phyloP scores from a whole-genome alignment of 495 filamentous ascomycete genomes.

The Podospora sp. region DNA sequence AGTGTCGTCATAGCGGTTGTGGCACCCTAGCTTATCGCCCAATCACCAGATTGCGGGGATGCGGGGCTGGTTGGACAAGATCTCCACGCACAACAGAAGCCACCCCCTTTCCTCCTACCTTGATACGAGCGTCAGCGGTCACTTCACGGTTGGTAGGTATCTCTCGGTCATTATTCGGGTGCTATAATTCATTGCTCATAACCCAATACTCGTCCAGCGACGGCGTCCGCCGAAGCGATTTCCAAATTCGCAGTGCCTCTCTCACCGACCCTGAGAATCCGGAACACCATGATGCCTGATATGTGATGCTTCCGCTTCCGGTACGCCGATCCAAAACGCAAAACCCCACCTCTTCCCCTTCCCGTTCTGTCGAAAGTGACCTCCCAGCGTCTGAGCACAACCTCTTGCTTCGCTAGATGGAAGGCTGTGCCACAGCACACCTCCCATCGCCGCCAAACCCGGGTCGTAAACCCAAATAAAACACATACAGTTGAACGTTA shows the following conservation, averaged over 20 bases:
- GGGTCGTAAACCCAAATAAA: background rate
- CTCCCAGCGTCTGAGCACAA: too few relatives aligned
- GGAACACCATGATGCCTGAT: background rate
- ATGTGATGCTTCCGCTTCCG: background rate
- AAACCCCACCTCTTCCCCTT: background rate
- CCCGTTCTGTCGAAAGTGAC: background rate
- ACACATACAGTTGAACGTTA: background rate
- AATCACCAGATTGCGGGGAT: background rate
- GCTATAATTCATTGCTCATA: background rate
- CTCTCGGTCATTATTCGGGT: conserved; percentile 9
- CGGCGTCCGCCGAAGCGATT: background rate
- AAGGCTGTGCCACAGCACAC: background rate
- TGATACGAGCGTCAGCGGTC: background rate
- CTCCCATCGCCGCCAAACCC: background rate
- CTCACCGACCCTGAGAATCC: conserved; percentile 23
- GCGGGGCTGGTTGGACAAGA: background rate
- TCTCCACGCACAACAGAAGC: too few relatives aligned
- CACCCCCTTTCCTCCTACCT: too few relatives aligned
- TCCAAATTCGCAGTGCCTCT: conserved; percentile 25
- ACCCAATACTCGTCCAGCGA: background rate
- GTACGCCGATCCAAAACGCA: conserved; percentile 8
- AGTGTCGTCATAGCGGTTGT: conserved; percentile 16
- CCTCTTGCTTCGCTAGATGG: too few relatives aligned
- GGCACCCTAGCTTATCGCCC: background rate
- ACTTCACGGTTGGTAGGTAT: background rate